Evolutionary conservation across 2,329 filamentous ascomycete genomes (phyloP).

Genomic region (Aspergillus novoparasiticus): DNA sequence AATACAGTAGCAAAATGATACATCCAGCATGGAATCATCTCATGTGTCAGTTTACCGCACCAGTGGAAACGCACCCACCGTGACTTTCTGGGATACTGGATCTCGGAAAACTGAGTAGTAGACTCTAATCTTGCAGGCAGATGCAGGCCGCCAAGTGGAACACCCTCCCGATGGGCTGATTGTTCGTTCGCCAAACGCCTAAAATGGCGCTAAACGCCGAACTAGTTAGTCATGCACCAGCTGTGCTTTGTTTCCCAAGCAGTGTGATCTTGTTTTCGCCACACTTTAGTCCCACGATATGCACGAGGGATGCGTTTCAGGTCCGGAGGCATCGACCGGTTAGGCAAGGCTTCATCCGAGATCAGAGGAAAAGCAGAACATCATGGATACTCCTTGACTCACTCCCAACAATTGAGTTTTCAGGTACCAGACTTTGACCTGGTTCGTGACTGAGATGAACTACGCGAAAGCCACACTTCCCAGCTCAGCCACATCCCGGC

Average conservation of each 20-base stretch:
- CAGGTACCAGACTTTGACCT: not conserved
- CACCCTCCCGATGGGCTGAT: constrained; percentile 8
- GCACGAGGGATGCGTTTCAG: constrained; percentile 2
- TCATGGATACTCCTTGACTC: not conserved
- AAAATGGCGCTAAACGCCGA: not conserved
- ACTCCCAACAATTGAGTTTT: not conserved
- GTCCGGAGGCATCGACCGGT: constrained; percentile 1
- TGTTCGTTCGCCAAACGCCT: not conserved
- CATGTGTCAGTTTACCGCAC: constrained; percentile 12
- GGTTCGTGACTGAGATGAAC: constrained; percentile 5
- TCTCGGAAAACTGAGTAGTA: constrained; percentile 12
- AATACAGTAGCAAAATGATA: constrained; percentile 10
- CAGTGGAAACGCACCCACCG: constrained; percentile 12
- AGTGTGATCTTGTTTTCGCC: not conserved
- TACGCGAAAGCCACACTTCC: constrained; percentile 12
- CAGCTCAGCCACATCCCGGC: constrained; percentile 17
- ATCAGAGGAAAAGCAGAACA: not conserved
- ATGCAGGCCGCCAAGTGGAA: constrained; percentile 6
- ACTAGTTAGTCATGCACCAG: constrained; percentile 2
- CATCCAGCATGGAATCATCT: constrained; percentile 6
- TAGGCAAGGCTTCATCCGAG: constrained; percentile 2
- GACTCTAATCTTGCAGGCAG: constrained; percentile 13
- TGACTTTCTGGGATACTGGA: constrained; percentile 10
- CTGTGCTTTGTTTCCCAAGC: not conserved
- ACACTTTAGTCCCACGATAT: constrained; percentile 3